Conservation (phyloP, 78 protist genomes). For the Speleostelium caveatum region DNA sequence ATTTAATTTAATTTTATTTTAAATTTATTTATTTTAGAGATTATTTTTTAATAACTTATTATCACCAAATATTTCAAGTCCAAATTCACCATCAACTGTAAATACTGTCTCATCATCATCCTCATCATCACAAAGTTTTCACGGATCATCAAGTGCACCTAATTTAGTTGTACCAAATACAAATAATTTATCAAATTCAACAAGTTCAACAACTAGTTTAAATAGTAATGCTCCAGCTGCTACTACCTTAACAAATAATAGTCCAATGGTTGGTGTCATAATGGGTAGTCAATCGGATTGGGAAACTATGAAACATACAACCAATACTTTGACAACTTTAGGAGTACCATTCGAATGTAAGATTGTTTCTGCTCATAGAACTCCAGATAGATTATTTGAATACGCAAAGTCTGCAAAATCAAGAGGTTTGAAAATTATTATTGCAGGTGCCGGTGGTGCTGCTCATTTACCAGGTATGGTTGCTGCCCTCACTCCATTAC, state of each 20-base stretch:
- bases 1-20: too few species aligned
- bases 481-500: slow-evolving; percentile 94
- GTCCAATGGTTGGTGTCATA: slow-evolving; percentile 89
- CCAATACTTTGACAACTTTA: slow-evolving; percentile 70
- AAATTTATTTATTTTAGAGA: too few species aligned
- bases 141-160: not conserved
- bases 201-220: not conserved
- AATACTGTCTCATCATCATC: not conserved
- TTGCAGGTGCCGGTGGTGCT: slow-evolving; percentile 96
- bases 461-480: slow-evolving; percentile 96
- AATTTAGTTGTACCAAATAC: not conserved
- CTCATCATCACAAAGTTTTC: not conserved
- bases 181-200: not conserved
- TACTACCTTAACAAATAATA: not conserved
- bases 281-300: slow-evolving; percentile 97
- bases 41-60: slow-evolving; percentile 28
- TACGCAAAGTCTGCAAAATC: slow-evolving; percentile 88
- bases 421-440: slow-evolving; percentile 87
- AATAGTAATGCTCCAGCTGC: not conserved
- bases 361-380: slow-evolving; percentile 97
- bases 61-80: slow-evolving; percentile 4
- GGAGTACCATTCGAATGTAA: slow-evolving; percentile 92
- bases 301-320: slow-evolving; percentile 83
- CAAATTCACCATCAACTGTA: slow-evolving; percentile 30
- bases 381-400: slow-evolving; percentile 90